Base-by-base conservation (phyloP, 1,139 yeast genomes). In the Maudiozyma humilis region DNA sequence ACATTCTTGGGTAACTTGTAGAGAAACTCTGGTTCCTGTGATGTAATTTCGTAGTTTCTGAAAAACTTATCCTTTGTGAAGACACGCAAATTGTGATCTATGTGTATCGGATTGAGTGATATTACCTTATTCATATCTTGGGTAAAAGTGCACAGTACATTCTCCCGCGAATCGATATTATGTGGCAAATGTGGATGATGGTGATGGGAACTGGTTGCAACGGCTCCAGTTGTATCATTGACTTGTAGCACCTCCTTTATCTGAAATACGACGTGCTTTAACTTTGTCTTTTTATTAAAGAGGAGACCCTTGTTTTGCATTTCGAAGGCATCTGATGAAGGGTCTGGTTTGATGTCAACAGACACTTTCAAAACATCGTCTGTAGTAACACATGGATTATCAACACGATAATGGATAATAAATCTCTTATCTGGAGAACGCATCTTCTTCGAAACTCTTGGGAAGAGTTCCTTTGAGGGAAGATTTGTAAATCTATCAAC, bases 231-330 rank as follows among this genome's bases (percentile, higher is more conserved):
- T 8, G 50, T 43, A 40, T 60, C 61, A 29, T 49, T 46, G 20
- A 79, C 59, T 44, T 67, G 70, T 31, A 69, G 53, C 7, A 73
- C 62, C 52, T 79, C 85, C 47, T 71, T 70, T 12, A 79, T 54
- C 51, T 76, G 79, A 38, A 75, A 62, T 0, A 70, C 63, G 8
- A 78, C 60, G 43, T 66, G 66, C 50, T 72, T 75, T 33, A 79
- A 53, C 44, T 68, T 69, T 15, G 76, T 53, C 45, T 65, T 51
- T 64, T 71, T 56, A 36, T 47, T 53, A 44, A 54, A 55, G 32
- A 55, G 31, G 33, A 46, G 34, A n/a, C 37, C 27, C 19, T 43
- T 49, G 42, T 38, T 51, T 53, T 15, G 54, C 43, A 37, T 44
- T 41, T 16, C 46, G 48, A 31, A 44, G 42, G 4, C 70, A 53